Percentiles rank a stretch among this genome's conserved stretches.
These are phyloP conservation scores for Knoxdaviesia capensis DNA, from an alignment of 2,329 filamentous ascomycete species.

Conservation along the genomic window DNA sequence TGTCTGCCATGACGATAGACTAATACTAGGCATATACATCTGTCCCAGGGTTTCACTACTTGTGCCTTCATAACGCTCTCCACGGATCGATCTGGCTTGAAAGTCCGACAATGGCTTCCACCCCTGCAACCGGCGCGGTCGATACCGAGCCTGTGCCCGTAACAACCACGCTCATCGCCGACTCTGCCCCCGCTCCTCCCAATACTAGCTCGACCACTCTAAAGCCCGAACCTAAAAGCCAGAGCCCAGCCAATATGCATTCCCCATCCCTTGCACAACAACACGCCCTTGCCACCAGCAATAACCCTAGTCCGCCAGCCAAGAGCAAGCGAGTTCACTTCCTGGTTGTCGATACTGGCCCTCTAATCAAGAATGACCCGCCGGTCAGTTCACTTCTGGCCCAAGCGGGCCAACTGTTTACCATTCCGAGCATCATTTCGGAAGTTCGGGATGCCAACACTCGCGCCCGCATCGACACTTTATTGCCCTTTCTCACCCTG, in stretches of 20 bases:
- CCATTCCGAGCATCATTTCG: constrained; percentile 64
- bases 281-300: too few relatives aligned
- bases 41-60: too few relatives aligned
- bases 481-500: constrained; percentile 69
- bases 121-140: background rate
- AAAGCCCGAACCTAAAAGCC: too few relatives aligned
- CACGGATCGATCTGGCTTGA: background rate
- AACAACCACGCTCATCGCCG: too few relatives aligned
- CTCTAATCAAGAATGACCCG: constrained; percentile 84
- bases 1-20: too few relatives aligned
- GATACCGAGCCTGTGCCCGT: too few relatives aligned
- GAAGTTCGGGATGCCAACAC: constrained; percentile 81
- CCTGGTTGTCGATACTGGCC: constrained; percentile 76
- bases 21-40: too few relatives aligned
- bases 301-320: background rate
- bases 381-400: constrained; percentile 62
- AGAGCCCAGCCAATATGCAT: too few relatives aligned
- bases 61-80: too few relatives aligned
- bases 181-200: too few relatives aligned
- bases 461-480: constrained; percentile 61
- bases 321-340: constrained; percentile 51
- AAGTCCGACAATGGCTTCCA: constrained; percentile 2
- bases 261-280: too few relatives aligned
- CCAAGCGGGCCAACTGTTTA: constrained; percentile 59
- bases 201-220: too few relatives aligned